Base-by-base conservation (phyloP, 1,284 basidiomycete genomes). In the Phylloboletellus chloephorus region DNA sequence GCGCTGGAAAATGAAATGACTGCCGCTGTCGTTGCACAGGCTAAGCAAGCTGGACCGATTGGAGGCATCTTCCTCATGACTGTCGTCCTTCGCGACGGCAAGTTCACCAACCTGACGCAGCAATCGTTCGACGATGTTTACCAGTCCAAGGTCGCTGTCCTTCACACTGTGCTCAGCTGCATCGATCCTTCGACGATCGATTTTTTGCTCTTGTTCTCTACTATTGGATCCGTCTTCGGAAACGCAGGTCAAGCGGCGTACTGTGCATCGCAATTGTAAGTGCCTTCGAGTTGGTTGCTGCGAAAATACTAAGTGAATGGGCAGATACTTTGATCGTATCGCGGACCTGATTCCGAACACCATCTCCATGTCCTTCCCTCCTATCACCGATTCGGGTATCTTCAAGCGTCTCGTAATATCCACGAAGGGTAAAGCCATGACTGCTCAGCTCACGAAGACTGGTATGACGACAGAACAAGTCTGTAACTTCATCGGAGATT, bases 171-270 rank as follows among this genome's bases (percentile, higher is more conserved):
- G 9, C 45, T 55, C 17, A 35, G 36, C 5, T 57, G 56, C 37
- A 36, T 60, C 4, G 44, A 61, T 39, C 49, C 51, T n/a, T 47
- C 40, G 3, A 42, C 37, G n/a, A 43, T 64, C n/a, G 57, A 62
- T 22, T 62, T 64, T 34, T 37, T 63, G 1, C 23, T 62, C 6
- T 41, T 63, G 24, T 61, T 62, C 47, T 64, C 60, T 1, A 64
- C 61, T 0, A 56, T 58, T 15, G 56, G 59, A 10, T 57, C 57
- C 7, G 51, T 62, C 0, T 62, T 62, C 16, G 60, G 60, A 1
- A 64, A 64, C 36, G 59, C 61, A 3, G 62, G 60, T 11, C 60
- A 62, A 45, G 58, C 62, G 5, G 50, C 60, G 10, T 64, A 62
- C 32, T 57, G 54, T 15, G 58, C 56, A 15, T 51, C 60, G 2